Base-by-base conservation (phyloP, 2,329 filamentous ascomycete genomes). In the Colletotrichum abscissum region DNA sequence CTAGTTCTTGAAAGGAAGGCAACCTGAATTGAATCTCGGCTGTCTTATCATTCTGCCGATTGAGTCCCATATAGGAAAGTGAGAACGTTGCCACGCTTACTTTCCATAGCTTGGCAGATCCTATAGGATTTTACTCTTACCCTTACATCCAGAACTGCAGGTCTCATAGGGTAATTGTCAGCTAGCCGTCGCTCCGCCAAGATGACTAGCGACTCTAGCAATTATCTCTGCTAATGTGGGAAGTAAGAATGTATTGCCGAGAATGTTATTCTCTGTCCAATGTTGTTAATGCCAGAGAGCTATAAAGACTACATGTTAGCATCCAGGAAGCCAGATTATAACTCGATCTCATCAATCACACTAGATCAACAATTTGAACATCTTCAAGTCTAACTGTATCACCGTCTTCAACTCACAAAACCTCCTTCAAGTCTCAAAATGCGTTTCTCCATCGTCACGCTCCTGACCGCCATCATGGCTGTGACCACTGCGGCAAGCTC, bases 1-100 rank as follows among this genome's bases (percentile, higher is more conserved):
- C 58, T 57, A 69, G 33, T 7, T 63, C 49, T 16, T 22, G 33
- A 56, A 33, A n/a, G 58, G 58, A 69, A 69, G 66, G 66, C 52
- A 52, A 30, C 3, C 8, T 9, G 7, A 28, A 3, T 14, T 33
- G 24, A n/a, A n/a, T 35, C 24, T 11, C 9, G 24, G n/a, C 19
- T 6, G 19, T 42, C 24, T 24, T 4, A 14, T 16, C 16, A 2
- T 5, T 14, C 38, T 16, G 65, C 22, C 16, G 56, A 56, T 63
- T 69, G 9, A 8, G 19, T n/a, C 66, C 66, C 19, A 12, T 55
- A 38, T 46, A 56, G 66, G 66, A 63, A 56, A 49, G 33, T 63
- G n/a, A n/a, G 5, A 46, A 16, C 24, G 7, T n/a, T 19, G 9
- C 7, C 19, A 46, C 33, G 33, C 66, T 56, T 55, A 24, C 1